phyloP scores from a whole-genome alignment of 2,329 filamentous ascomycete genomes.

The Epichloe uncinata region DNA sequence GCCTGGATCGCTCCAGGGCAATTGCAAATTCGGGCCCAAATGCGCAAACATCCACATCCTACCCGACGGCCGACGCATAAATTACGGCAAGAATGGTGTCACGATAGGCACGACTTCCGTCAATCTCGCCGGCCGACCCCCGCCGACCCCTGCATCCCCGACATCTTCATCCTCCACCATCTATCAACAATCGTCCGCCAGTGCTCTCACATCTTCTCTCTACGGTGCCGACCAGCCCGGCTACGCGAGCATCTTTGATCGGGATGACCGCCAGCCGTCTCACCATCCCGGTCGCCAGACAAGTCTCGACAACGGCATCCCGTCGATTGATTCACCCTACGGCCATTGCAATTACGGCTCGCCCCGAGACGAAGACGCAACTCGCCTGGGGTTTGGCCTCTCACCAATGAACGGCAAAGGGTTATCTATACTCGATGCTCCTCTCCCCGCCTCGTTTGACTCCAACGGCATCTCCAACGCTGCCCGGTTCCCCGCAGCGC shows the following conservation, averaged over 20 bases:
- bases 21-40: slow-evolving; percentile 97
- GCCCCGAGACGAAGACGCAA: slow-evolving; percentile 53
- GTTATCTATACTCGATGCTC: slow-evolving; percentile 81
- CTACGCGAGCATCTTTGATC: slow-evolving; percentile 25
- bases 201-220: slow-evolving; percentile 49
- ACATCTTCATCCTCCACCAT: slow-evolving; percentile 20
- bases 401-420: slow-evolving; percentile 61
- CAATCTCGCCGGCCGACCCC: slow-evolving; percentile 54
- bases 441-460: slow-evolving; percentile 87
- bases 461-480: slow-evolving; percentile 90
- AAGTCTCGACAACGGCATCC: slow-evolving; percentile 41
- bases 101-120: slow-evolving; percentile 45
- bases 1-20: slow-evolving; percentile 47
- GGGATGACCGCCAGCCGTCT: slow-evolving; percentile 22
- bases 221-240: slow-evolving; percentile 30
- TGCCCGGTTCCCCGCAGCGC: slow-evolving; percentile 62
- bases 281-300: slow-evolving; percentile 34
- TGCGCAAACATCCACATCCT: slow-evolving; percentile 95
- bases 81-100: slow-evolving; percentile 59
- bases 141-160: slow-evolving; percentile 27
- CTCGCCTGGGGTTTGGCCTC: slow-evolving; percentile 54
- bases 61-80: slow-evolving; percentile 84
- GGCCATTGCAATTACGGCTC: slow-evolving; percentile 64
- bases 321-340: slow-evolving; percentile 45
- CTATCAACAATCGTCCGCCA: slow-evolving; percentile 47